Base-by-base conservation (phyloP, 345 rosid genomes). In the Garcia nutans region DNA sequence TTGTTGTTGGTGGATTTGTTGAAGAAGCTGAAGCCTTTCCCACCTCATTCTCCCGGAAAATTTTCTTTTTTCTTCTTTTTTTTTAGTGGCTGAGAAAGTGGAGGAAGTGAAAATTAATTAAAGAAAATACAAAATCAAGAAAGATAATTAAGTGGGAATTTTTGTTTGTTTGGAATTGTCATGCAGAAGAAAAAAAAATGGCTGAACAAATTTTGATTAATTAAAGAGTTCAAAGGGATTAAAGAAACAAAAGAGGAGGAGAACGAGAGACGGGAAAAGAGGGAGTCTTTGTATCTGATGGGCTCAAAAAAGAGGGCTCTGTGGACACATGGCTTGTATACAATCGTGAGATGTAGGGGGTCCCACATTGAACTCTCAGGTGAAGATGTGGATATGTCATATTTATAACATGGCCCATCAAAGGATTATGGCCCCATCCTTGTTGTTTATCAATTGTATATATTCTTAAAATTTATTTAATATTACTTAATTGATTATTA, bases 21-120 rank as follows among this genome's bases (percentile, higher is more conserved):
- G 82, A 3, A 67, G 77, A 3, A 67, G 77, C 55, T 79, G 86
- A 84, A 88, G 83, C 82, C 85, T 88, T 77, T 93, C 96, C 97
- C 97, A 93, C 85, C 92, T 88, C 97, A 92, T 92, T 86, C 60
- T 72, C 80, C 28, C 55, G 79, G 75, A 77, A 71, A n/a, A 15
- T 11, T 52, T 66, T 28, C 28, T 10, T 5, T 5, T 3, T 37
- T 37, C 6, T 33, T 33, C 41, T 3, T 33, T 33, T 33, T 37
- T 69, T 69, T 79, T 77, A 76, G 73, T 68, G 54, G 65, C 49
- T 45, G 56, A 75, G 84, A 83, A 76, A 78, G 76, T 82, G 80
- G 71, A 77, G 75, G 82, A 82, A 86, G 72, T 73, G 77, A 54
- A 63, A 75, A 20, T 74, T 69, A 72, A 59, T 22, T 56, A 22